Base-by-base conservation (phyloP, 2,329 filamentous ascomycete genomes). In the Fusarium sambucinum region DNA sequence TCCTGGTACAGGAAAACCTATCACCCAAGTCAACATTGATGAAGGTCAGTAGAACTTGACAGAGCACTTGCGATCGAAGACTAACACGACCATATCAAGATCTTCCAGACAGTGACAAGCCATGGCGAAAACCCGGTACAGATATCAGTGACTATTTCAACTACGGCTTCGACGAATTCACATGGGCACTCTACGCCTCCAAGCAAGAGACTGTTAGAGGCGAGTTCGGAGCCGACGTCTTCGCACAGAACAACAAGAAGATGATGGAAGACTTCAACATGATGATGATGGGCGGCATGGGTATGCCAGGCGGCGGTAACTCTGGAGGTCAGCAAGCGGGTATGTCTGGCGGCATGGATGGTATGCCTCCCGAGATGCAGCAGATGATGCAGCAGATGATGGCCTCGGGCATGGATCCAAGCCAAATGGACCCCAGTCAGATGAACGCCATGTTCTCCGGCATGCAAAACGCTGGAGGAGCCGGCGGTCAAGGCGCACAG, bases 121-220 rank as follows among this genome's bases (percentile, higher is more conserved):
- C 95, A 19, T 99, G 96, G 96, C 90, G 96, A 44, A 90, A 94
- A 69, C 96, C 96, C 0, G 96, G 96, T 46, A 94, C 95, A 13
- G 96, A 99, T 75, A 89, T 97, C 55, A 96, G 92, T 62, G 96
- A 99, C 78, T 98, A 97, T 81, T 98, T 98, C 87, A 98, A 98
- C 83, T 98, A 98, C 80, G 95, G 95, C 60, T 98, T 98, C 76
- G 95, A 98, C 80, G 95, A 98, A 80, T 98, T 97, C 80, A 97
- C 94, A 1, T 99, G 96, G 96, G 92, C 94, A 8, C 87, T 94
- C 55, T 99, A 99, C 78, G 94, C 94, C 32, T 85, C 93, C 62
- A 96, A 97, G 76, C 96, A 98, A 78, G 90, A 96, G 70, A 85
- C 84, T 25, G 85, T 97, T 74, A 88, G 92, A 19, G 88, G 88